Percentiles rank a stretch among this genome's conserved stretches.
These are phyloP conservation scores for Colletotrichum shisoi DNA, from an alignment of 2,329 filamentous ascomycete species.

Conservation along the genomic window DNA sequence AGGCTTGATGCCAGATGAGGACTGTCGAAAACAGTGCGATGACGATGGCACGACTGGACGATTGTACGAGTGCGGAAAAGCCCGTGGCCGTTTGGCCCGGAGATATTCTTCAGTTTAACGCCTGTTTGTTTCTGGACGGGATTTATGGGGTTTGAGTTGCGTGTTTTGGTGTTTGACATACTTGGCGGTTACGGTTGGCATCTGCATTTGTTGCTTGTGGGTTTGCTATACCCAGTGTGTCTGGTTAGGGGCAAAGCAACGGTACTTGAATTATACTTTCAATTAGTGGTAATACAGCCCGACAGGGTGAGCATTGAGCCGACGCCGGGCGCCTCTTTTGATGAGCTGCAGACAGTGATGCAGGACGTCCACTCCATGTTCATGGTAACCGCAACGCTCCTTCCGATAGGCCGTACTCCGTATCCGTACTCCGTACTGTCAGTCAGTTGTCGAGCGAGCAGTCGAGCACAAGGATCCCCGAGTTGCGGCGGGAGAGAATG, in stretches of 20 bases:
- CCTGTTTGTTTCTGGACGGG: slow-evolving; percentile 33
- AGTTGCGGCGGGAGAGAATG: slow-evolving; percentile 1
- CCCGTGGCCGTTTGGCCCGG: slow-evolving; percentile 23
- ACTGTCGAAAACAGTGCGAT: slow-evolving; percentile 35
- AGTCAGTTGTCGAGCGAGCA: neutral
- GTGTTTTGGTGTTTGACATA: slow-evolving; percentile 33
- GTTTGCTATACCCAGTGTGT: slow-evolving; percentile 37
- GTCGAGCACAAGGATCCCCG: slow-evolving; percentile 6
- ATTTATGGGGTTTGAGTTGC: slow-evolving; percentile 26
- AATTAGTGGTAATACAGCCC: slow-evolving; percentile 38
- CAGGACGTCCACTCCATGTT: neutral
- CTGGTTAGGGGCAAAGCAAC: slow-evolving; percentile 32
- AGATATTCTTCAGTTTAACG: slow-evolving; percentile 17
- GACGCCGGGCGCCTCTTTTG: neutral
- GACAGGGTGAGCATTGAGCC: slow-evolving; percentile 20
- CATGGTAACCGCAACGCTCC: neutral
- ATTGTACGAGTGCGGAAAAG: slow-evolving; percentile 40
- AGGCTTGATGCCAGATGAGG: slow-evolving; percentile 36
- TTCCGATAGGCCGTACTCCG: neutral
- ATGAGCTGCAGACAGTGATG: neutral
- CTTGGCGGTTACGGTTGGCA: slow-evolving; percentile 32
- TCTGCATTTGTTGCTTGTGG: slow-evolving; percentile 34
- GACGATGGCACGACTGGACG: slow-evolving; percentile 41
- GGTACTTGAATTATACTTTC: slow-evolving; percentile 35
- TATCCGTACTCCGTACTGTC: neutral